A percentile compares a stretch with the other conserved stretches of the same genome.
These are phyloP conservation scores for Claviceps sp. DNA, from an alignment of 2,329 filamentous ascomycete species.

Conservation along the genomic window DNA sequence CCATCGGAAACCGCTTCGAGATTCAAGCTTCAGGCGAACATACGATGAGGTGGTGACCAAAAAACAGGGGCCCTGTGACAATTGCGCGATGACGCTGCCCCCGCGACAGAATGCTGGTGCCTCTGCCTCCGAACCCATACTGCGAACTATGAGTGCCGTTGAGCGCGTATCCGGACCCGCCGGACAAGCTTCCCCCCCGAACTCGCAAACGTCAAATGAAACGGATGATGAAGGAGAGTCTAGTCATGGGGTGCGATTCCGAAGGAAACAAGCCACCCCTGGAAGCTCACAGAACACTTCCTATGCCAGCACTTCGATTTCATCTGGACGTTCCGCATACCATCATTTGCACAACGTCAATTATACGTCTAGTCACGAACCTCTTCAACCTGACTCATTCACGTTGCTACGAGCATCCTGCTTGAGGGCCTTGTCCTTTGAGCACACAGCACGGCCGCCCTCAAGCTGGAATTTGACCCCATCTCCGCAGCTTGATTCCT, in stretches of 20 bases:
- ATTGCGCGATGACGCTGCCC: constrained; percentile 54
- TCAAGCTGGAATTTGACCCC: constrained; percentile 25
- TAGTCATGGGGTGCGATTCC: constrained; percentile 22
- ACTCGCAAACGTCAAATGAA: constrained; percentile 37
- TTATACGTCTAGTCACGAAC: constrained; percentile 56
- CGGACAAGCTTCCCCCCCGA: constrained; percentile 35
- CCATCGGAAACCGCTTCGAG: constrained; percentile 29
- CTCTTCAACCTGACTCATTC: constrained; percentile 46
- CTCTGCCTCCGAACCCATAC: constrained; percentile 28
- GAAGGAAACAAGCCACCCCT: constrained; percentile 30
- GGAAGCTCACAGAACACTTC: constrained; percentile 31
- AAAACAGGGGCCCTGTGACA: constrained; percentile 51
- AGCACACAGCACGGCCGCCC: constrained; percentile 47
- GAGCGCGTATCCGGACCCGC: constrained; percentile 40
- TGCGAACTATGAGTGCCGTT: constrained; percentile 47
- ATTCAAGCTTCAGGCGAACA: constrained; percentile 47
- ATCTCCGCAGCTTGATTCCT: constrained; percentile 24
- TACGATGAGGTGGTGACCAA: constrained; percentile 54
- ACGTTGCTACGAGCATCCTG: constrained; percentile 54
- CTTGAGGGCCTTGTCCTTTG: constrained; percentile 51
- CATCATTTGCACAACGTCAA: constrained; percentile 55
- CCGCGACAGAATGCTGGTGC: constrained; percentile 16
- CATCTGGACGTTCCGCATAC: constrained; percentile 28
- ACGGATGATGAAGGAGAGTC: constrained; percentile 37
- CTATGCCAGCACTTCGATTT: constrained; percentile 39